phyloP scores from a whole-genome alignment of 164 flowering plant genomes.

The Stephania cephalantha region DNA sequence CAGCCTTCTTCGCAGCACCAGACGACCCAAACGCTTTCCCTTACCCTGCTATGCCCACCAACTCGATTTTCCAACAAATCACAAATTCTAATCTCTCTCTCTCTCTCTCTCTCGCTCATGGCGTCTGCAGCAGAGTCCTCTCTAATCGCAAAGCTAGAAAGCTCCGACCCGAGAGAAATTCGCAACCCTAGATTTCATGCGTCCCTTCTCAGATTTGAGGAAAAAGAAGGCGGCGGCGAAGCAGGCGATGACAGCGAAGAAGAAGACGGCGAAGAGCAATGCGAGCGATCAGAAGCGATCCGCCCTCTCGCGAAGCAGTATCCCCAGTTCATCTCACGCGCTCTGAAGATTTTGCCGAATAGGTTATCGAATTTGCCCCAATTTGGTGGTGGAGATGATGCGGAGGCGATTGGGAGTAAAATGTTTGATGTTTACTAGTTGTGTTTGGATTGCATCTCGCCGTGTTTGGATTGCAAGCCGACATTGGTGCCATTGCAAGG shows the following conservation, averaged over 20 bases:
- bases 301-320: slow-evolving; percentile 76
- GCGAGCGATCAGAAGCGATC: slow-evolving; percentile 9
- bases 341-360: slow-evolving; percentile 50
- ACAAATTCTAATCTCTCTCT: too few relatives aligned
- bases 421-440: slow-evolving; percentile 48
- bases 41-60: too few relatives aligned
- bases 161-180: slow-evolving; percentile 17
- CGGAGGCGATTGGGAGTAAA: slow-evolving; percentile 13
- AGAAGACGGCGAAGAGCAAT: slow-evolving; percentile 4
- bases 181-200: slow-evolving; percentile 13
- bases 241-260: neutral
- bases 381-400: slow-evolving; percentile 5
- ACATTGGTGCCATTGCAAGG: slow-evolving; percentile 41
- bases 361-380: slow-evolving; percentile 32
- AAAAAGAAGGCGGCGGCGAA: slow-evolving; percentile 11
- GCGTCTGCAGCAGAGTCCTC: slow-evolving; percentile 15
- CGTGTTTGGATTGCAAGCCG: slow-evolving; percentile 53
- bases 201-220: slow-evolving; percentile 15
- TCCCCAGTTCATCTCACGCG: slow-evolving; percentile 51
- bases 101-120: slow-evolving; percentile 5
- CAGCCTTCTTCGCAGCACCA: too few relatives aligned
- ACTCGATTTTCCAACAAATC: too few relatives aligned
- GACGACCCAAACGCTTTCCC: too few relatives aligned
- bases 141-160: slow-evolving; percentile 20
- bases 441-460: slow-evolving; percentile 18